These are phyloP conservation scores for Pichia exigua DNA, from an alignment of 805 yeast species.

Conservation along the genomic window DNA sequence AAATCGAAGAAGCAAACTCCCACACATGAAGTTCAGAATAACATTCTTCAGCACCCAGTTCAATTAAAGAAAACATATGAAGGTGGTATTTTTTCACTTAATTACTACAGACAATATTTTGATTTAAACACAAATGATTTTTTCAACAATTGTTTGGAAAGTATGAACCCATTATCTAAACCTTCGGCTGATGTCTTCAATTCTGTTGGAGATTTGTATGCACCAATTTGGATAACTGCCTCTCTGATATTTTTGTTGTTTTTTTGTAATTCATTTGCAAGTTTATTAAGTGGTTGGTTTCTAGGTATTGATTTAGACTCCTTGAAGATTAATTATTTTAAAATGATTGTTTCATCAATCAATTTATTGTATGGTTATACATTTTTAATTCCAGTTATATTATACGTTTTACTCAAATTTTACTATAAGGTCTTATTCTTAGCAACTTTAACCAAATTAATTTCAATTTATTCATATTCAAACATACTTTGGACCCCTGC, in stretches of 20 bases:
- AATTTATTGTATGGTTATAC: conserved; percentile 72
- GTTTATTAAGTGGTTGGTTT: conserved; percentile 43
- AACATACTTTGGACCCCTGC: conserved; percentile 83
- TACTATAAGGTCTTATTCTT: conserved; percentile 42
- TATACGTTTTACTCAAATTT: conserved; percentile 47
- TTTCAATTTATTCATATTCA: conserved; percentile 81
- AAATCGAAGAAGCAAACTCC: neutral
- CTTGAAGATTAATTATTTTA: conserved; percentile 46
- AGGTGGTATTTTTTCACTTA: conserved; percentile 46
- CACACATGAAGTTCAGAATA: neutral
- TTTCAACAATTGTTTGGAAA: conserved; percentile 40
- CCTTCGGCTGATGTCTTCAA: conserved; percentile 31
- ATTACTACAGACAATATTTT: conserved; percentile 58
- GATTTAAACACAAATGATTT: conserved; percentile 64
- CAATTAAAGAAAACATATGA: conserved; percentile 22
- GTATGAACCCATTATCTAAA: conserved; percentile 47
- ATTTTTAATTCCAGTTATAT: conserved; percentile 49
- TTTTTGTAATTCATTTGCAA: conserved; percentile 64
- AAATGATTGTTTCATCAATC: conserved; percentile 58
- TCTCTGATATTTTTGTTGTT: conserved; percentile 70
- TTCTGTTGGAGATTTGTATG: conserved; percentile 64
- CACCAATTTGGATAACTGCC: conserved; percentile 86
- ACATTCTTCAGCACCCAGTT: neutral
- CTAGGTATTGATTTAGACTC: conserved; percentile 34
- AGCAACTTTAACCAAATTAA: conserved; percentile 45